Evolutionary conservation across 2,329 filamentous ascomycete species (phyloP), one percentile per base, ranked within the genome.

Genomic region (Fusarium lateritium): DNA sequence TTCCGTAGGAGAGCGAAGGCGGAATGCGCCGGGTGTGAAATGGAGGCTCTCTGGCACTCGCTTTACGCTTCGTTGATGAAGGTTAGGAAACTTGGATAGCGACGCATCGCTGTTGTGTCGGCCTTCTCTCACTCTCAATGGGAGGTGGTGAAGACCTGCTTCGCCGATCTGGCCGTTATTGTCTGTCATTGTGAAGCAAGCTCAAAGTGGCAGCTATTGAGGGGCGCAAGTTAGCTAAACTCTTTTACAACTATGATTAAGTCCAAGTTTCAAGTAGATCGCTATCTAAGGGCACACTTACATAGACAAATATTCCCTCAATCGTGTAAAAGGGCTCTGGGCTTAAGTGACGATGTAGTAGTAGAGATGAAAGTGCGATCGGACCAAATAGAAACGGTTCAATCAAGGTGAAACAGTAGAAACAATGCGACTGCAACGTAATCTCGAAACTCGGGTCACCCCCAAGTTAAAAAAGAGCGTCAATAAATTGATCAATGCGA

Each of bases 1-100:
- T 10, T 76, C 76, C 0, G 79, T 81, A 0, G 78, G 77, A 2
- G 79, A 81, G 14, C 79, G 76, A 24, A 77, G 72, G 33, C 76
- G 76, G 42, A 76, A 73, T 3, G 70, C 67, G 36, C 67, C 64
- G 1, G 75, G 73, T 2, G 64, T 55, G 36, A 79, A 75, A 33
- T 77, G 73, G 9, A 78, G 69, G 38, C 71, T 78, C 51, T 79
- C 78, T 1, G 77, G 78, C 5, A 77, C 69, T 10, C 70, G 71
- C 45, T 72, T 77, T 15, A 66, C 65, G 33, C 39, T 43, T 6
- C 56, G 52, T 2, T 52, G 46, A 15, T 54, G 51, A 2, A 73
- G 26, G 22, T 17, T 61, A 14, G 71, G 72, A 15, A 72, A 72
- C 47, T 75, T 73, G 42, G 56, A 53, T 31, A 65, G 38, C 2